Conservation (phyloP, 495 filamentous ascomycete species). For the Pyronema domesticum region DNA sequence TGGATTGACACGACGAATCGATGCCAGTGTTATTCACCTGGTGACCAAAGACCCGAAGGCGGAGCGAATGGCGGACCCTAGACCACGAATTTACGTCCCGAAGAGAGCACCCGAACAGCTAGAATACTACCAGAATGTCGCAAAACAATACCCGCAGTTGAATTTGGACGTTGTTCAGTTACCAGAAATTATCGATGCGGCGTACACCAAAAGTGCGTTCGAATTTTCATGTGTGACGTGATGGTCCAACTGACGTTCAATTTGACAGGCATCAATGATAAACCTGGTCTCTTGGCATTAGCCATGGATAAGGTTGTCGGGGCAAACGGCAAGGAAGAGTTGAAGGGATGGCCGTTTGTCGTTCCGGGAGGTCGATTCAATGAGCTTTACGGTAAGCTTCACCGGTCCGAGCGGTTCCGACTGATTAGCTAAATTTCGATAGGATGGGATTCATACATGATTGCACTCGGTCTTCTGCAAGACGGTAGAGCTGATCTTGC, state of each 20-base stretch:
- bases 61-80: constrained; percentile 72
- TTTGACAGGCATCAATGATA: constrained; percentile 46
- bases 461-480: constrained; percentile 65
- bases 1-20: constrained; percentile 69
- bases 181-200: constrained; percentile 51
- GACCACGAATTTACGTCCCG: constrained; percentile 83
- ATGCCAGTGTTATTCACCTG: constrained; percentile 67
- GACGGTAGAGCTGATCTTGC: constrained; percentile 68
- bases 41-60: constrained; percentile 70
- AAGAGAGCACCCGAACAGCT: constrained; percentile 68
- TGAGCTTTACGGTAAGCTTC: constrained; percentile 55
- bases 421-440: constrained; percentile 2
- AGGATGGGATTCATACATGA: constrained; percentile 94
- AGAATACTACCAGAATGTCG: constrained; percentile 68
- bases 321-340: constrained; percentile 43
- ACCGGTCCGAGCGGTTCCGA: neutral
- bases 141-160: constrained; percentile 55
- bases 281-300: constrained; percentile 74
- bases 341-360: constrained; percentile 77
- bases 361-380: constrained; percentile 95
- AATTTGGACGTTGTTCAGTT: constrained; percentile 71
- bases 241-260: constrained; percentile 9
- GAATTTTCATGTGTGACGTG: neutral
- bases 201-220: constrained; percentile 41
- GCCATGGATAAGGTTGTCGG: constrained; percentile 65